Base-by-base conservation (phyloP, 1,139 yeast species). In the Tardiomyces depauwii region DNA sequence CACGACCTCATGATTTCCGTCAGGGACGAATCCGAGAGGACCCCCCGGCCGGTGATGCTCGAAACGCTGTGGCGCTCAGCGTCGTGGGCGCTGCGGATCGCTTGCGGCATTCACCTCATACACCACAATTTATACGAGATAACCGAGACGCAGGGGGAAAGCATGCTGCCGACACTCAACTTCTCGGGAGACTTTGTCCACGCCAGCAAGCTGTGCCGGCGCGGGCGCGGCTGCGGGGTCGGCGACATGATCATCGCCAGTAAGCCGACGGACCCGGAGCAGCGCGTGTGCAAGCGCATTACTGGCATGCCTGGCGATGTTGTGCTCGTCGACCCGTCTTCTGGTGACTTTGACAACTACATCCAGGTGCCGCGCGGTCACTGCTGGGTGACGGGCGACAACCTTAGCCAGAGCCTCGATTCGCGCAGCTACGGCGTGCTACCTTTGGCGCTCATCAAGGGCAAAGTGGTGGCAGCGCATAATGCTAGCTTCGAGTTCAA, bases 371-470 rank as follows among this genome's bases (percentile, higher is more conserved):
- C 82, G 2, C 51, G 56, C 48, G 98, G 98, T 2, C 98, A 93
- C 64, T 87, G 88, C 42, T 93, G 97, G 97, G 82, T 89, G 4
- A 87, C 96, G 0, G 99, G 98, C 1, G 98, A 91, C 60, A 91
- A 91, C 59, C 64, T 91, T 48, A 75, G 87, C 39, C 88, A 82
- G 55, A 85, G 96, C n/a, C 67, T 89, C 46, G 99, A 93, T 57
- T 87, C 96, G 6, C 68, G 98, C 53, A 78, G 88, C 0, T 91
- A 91, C 61, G 86, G 91, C 23, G 88, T 82, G 19, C 66, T 91
- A 38, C 98, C 98, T 1, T 73, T 87, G 78, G 97, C 81, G 0
- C 67, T 91, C 33, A 80, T 91, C 11, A 81, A 81, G 54, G 99
- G 98, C 0, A 87, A 85, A 58, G 81, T 91, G 12, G 75, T 82